Evolutionary conservation across 108 stramenopile genomes (phyloP), one percentile per base, ranked within the genome.

Genomic region (Cyclostephanos tholiformis): DNA sequence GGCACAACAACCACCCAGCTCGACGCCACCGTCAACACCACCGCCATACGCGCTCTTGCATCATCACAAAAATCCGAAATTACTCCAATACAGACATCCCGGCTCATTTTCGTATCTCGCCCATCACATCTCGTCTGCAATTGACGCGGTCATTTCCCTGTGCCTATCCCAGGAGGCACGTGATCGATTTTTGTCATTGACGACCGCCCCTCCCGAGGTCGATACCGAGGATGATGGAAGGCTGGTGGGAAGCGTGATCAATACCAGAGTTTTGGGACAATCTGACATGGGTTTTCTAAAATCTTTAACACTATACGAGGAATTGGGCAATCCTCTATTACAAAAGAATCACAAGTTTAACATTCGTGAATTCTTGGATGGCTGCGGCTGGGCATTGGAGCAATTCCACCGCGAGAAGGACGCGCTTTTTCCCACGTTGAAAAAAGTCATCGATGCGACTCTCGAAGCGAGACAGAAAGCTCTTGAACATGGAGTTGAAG

Each of bases 371-470:
- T 94, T 94, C 44, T 57, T 85, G 69, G 71, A 80, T 22, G 91
- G 88, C n/a, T 86, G 85, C 10, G 83, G 73, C 8, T 90, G 84
- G 41, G 91, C 93, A 17, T 69, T 94, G 50, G 78, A 91, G 63
- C 84, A 85, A 26, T 91, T 87, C 71, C 91, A 92, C 39, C 46
- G 41, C n/a, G 25, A 57, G 25, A 53, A 63, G 16, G 56, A 64
- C 12, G 58, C 60, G 25, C 19, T 69, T 50, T 64, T 76, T 25
- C 25, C 46, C 65, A 65, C 48, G 43, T 13, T 17, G 71, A 44
- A 46, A 10, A 16, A 63, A 20, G 26, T 64, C 6, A 35, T 16
- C 11, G 50, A 52, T 26, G n/a, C n/a, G n/a, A n/a, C n/a, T n/a
- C n/a, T n/a, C n/a, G n/a, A n/a, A n/a, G 43, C n/a, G 58, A 25